Base-by-base conservation (phyloP, 1,139 yeast species). In the Petasospora rhodanensis region DNA sequence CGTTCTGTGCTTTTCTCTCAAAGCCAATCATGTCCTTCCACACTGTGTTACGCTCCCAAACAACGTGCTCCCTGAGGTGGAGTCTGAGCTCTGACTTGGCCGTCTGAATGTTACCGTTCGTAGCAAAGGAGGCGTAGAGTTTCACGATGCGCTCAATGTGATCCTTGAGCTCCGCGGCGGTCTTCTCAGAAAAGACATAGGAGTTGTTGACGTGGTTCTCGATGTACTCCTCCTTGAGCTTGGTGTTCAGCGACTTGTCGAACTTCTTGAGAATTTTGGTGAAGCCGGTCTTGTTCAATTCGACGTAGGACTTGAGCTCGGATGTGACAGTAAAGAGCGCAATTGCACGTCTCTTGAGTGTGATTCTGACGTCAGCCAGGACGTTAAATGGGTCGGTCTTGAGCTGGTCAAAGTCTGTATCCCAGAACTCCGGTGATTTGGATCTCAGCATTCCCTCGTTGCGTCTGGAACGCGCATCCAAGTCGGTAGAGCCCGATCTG, bases 21-120 rank as follows among this genome's bases (percentile, higher is more conserved):
- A 87, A 62, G 10, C 91, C 91, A 55, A 87, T 80, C 85, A 89
- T 80, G 55, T 89, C 96, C 52, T 91, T 80, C 97, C 97, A 89
- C 16, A 89, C 96, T 0, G 96, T 89, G 57, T 86, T 86, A 56
- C 97, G 73, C 59, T 87, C 96, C 94, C 95, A 89, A 13, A 87
- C 95, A 31, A 89, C 84, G 58, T 87, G 95, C 51, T 89, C 97
- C 40, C 96, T 70, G 42, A 89, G 62, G 49, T 85, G 85, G 12
- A 85, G 68, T 42, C 80, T 73, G 41, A 89, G 68, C 49, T 84
- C 93, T 22, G 73, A 68, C 38, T 70, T 73, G 16, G 91, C 83
- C 28, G 61, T 56, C 12, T 70, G 76, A 30, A 68, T 52, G 37
- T 70, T 39, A 2, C 52, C 55, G 26, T 40, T 43, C 1, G 54